These are phyloP conservation scores for Tolypocladium album DNA, from an alignment of 2,329 filamentous ascomycete species.

Conservation along the genomic window DNA sequence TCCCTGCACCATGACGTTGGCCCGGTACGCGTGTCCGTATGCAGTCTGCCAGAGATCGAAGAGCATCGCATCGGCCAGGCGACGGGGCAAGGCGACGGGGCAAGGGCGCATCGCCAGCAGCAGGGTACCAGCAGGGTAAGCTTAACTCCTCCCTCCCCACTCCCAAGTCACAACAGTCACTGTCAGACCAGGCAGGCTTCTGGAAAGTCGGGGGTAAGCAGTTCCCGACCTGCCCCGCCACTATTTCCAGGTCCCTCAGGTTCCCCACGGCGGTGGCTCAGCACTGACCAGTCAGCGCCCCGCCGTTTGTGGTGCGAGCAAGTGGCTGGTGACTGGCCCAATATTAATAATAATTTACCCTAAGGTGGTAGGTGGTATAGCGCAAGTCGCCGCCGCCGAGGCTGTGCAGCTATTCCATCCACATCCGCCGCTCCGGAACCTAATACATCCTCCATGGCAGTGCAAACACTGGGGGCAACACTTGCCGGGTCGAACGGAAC, in stretches of 20 bases:
- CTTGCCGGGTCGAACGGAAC: not conserved
- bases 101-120: not conserved
- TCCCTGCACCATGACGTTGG: not conserved
- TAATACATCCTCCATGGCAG: not conserved
- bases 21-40: not conserved
- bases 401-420: not conserved
- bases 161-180: not conserved
- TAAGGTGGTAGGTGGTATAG: too few relatives aligned
- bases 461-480: not conserved
- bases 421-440: not conserved
- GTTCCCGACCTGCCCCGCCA: not conserved
- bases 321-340: not conserved
- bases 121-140: not conserved
- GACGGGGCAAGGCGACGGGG: not conserved
- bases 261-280: not conserved
- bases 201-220: not conserved
- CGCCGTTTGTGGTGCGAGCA: not conserved
- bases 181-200: not conserved
- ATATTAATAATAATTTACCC: too few relatives aligned
- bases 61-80: not conserved
- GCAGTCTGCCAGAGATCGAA: not conserved
- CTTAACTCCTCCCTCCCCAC: not conserved
- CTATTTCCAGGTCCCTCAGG: not conserved
- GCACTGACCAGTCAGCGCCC: not conserved
- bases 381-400: not conserved